These are phyloP conservation scores for Tetrapisispora namnaoensis DNA, from an alignment of 805 yeast genomes.

Conservation along the genomic window DNA sequence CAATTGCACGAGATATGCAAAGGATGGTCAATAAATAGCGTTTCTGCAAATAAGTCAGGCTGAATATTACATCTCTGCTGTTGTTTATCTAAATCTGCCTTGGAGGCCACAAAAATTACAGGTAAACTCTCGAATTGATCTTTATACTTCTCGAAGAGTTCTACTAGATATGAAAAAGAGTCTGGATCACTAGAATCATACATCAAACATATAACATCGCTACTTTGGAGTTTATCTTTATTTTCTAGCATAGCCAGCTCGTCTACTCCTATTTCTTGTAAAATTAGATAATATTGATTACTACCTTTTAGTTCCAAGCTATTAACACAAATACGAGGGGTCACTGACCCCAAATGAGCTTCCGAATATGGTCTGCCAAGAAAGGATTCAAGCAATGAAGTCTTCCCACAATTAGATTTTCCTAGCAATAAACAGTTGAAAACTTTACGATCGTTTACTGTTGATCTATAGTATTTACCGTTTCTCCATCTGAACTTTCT, in stretches of 20 bases:
- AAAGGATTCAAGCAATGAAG: slow-evolving; percentile 74
- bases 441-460: slow-evolving; percentile 75
- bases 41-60: slow-evolving; percentile 77
- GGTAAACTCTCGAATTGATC: slow-evolving; percentile 55
- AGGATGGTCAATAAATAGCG: slow-evolving; percentile 64
- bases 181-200: slow-evolving; percentile 97
- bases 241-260: slow-evolving; percentile 78
- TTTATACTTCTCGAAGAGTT: slow-evolving; percentile 51
- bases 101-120: slow-evolving; percentile 77
- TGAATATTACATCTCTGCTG: slow-evolving; percentile 80
- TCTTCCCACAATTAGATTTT: slow-evolving; percentile 77
- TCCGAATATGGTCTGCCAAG: slow-evolving; percentile 64
- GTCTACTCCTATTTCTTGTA: slow-evolving; percentile 83
- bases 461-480: slow-evolving; percentile 56
- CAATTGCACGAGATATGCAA: slow-evolving; percentile 84
- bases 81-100: slow-evolving; percentile 92
- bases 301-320: slow-evolving; percentile 92
- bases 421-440: slow-evolving; percentile 87
- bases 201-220: slow-evolving; percentile 83
- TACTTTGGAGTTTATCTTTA: slow-evolving; percentile 56
- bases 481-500: slow-evolving; percentile 58
- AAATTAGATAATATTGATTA: slow-evolving; percentile 81
- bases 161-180: slow-evolving; percentile 74
- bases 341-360: slow-evolving; percentile 68
- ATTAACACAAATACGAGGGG: slow-evolving; percentile 75